A percentile compares a stretch with the other conserved stretches of the same genome.
phyloP scores from a whole-genome alignment of 1,284 basidiomycete species.

The Cryptococcus sp. region DNA sequence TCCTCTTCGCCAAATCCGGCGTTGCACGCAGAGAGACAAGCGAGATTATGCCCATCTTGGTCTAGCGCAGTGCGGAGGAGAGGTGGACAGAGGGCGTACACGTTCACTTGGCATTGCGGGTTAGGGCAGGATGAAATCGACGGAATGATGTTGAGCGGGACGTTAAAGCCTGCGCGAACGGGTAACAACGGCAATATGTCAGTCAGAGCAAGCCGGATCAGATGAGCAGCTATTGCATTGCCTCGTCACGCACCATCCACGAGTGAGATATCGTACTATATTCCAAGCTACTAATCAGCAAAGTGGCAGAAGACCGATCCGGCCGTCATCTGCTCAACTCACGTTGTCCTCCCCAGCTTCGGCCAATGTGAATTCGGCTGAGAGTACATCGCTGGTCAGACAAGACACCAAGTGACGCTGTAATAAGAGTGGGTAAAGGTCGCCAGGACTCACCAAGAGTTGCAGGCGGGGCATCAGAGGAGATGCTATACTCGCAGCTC shows the following conservation, averaged over 20 bases:
- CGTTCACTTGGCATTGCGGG: constrained; percentile 29
- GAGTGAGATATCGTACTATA: constrained; percentile 20
- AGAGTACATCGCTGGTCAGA: neutral
- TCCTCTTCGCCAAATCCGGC: constrained; percentile 32
- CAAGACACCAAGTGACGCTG: neutral
- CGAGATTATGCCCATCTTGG: constrained; percentile 28
- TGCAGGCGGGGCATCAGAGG: constrained; percentile 1
- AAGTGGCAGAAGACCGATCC: too few relatives aligned
- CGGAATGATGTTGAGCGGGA: constrained; percentile 33
- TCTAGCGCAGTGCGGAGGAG: constrained; percentile 19
- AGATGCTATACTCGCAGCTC: neutral
- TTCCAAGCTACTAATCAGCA: too few relatives aligned
- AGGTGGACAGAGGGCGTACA: constrained; percentile 24
- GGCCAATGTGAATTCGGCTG: constrained; percentile 37
- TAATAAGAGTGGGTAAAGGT: too few relatives aligned
- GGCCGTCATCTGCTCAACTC: too few relatives aligned
- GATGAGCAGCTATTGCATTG: neutral
- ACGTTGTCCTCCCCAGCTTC: constrained; percentile 20
- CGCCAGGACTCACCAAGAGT: neutral
- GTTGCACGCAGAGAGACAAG: constrained; percentile 30
- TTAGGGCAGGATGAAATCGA: constrained; percentile 16
- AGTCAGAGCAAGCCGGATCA: neutral
- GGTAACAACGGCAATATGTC: neutral
- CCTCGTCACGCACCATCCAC: constrained; percentile 29
- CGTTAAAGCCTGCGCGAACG: constrained; percentile 30